A percentile compares a stretch with the other conserved stretches of the same genome.
Evolutionary conservation across 2,329 filamentous ascomycete genomes (phyloP).

Genomic region (Tolypocladium inflatum): DNA sequence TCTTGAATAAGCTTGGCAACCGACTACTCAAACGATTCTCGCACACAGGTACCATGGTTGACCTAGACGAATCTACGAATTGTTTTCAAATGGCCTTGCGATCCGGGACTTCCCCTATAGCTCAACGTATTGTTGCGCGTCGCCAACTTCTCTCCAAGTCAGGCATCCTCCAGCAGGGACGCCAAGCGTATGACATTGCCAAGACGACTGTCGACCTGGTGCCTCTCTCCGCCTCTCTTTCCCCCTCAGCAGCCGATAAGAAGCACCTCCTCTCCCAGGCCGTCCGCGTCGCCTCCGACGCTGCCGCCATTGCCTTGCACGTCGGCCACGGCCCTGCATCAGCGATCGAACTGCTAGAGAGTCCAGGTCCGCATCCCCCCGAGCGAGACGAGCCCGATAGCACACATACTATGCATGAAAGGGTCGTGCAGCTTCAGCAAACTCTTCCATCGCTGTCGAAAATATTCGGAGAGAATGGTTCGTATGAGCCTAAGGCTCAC

Average conservation of each 20-base stretch:
- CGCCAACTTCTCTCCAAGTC: background rate
- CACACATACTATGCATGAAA: too few species aligned
- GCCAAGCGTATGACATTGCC: background rate
- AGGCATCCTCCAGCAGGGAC: background rate
- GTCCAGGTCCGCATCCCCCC: slow-evolving; percentile 5
- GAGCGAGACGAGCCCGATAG: too few species aligned
- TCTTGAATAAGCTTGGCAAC: background rate
- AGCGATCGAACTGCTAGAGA: slow-evolving; percentile 13
- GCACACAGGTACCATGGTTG: background rate
- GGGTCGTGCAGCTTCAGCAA: too few species aligned
- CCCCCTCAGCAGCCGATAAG: background rate
- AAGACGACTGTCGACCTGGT: background rate
- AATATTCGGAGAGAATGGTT: too few species aligned
- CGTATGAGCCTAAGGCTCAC: too few species aligned
- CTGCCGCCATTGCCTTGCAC: background rate
- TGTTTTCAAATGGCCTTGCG: background rate
- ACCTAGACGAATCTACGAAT: background rate
- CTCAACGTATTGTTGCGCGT: background rate
- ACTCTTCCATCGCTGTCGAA: too few species aligned
- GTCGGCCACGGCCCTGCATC: background rate
- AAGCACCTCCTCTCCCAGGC: background rate
- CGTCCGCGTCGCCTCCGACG: background rate
- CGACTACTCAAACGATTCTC: background rate
- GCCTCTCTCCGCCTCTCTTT: background rate
- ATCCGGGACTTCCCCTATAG: background rate